phyloP scores from a whole-genome alignment of 106 monocot genomes.

The Alisma plantagoaquatica region DNA sequence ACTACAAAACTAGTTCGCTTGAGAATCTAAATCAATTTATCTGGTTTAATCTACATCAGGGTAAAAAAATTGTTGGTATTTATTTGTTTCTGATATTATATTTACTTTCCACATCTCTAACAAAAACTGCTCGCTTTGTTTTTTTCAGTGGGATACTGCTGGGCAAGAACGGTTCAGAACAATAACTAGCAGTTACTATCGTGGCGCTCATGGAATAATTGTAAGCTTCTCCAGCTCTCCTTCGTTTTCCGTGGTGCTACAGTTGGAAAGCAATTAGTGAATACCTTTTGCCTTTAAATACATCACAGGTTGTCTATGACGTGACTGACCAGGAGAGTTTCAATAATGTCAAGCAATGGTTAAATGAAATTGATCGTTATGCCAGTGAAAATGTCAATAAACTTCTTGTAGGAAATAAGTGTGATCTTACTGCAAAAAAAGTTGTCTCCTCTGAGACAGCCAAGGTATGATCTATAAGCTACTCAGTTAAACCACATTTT shows the following conservation, averaged over 20 bases:
- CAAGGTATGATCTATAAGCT: constrained; percentile 18
- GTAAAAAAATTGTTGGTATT: too few species aligned
- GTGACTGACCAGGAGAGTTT: constrained; percentile 18
- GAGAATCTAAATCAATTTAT: too few species aligned
- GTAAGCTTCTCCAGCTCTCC: constrained; percentile 1
- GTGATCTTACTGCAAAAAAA: constrained; percentile 18
- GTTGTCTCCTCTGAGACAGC: constrained; percentile 16
- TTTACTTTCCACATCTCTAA: too few species aligned
- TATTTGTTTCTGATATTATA: too few species aligned
- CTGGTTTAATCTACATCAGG: too few species aligned
- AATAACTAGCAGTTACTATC: constrained; percentile 22
- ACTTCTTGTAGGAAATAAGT: constrained; percentile 19
- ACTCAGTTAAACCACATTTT: too few species aligned
- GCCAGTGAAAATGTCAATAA: constrained; percentile 19
- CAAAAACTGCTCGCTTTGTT: too few species aligned
- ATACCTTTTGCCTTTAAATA: neutral
- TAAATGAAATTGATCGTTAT: constrained; percentile 19
- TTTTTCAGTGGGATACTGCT: too few species aligned
- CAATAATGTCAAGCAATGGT: constrained; percentile 23
- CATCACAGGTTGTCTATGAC: constrained; percentile 14
- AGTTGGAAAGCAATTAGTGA: neutral
- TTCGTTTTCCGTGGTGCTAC: neutral
- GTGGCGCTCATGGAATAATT: constrained; percentile 19
- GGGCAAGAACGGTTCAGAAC: too few species aligned
- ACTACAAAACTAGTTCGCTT: too few species aligned